Percentiles rank a stretch among this genome's conserved stretches.
phyloP scores from a whole-genome alignment of 768 basidiomycete species.

The Exsudoporus frostii region DNA sequence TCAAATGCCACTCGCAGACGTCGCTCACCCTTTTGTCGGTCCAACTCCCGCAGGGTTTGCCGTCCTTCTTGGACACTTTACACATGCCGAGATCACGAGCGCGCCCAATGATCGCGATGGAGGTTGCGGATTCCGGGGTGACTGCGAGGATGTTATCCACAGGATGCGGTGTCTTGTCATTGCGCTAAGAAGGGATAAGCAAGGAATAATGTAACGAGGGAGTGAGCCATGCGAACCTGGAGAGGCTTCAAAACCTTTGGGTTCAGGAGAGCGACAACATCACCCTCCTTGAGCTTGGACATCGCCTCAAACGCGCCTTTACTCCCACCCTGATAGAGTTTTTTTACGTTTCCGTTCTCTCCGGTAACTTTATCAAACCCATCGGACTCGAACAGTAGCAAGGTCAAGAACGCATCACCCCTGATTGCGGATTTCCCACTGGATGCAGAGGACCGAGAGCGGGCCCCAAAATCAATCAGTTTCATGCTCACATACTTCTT shows the following conservation, averaged over 20 bases:
- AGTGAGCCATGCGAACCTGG: constrained; percentile 47
- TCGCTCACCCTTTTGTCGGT: constrained; percentile 84
- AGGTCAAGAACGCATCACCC: constrained; percentile 80
- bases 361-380: constrained; percentile 52
- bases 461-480: constrained; percentile 75
- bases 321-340: constrained; percentile 83
- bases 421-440: constrained; percentile 57
- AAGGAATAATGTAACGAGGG: neutral
- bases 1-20: constrained; percentile 91
- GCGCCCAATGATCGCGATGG: constrained; percentile 83
- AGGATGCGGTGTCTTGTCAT: constrained; percentile 63
- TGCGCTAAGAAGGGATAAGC: constrained; percentile 14
- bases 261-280: constrained; percentile 87
- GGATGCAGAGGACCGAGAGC: constrained; percentile 50
- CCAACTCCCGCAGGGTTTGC: constrained; percentile 82
- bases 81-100: constrained; percentile 87
- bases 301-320: constrained; percentile 88
- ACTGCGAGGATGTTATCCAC: constrained; percentile 80
- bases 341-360: constrained; percentile 52
- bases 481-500: constrained; percentile 87
- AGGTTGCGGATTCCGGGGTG: constrained; percentile 77
- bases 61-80: constrained; percentile 70
- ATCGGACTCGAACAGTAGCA: constrained; percentile 90
- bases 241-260: constrained; percentile 85
- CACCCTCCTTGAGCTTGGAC: constrained; percentile 83